These are phyloP conservation scores for Zalaria obscura DNA, from an alignment of 2,329 filamentous ascomycete genomes.

Conservation along the genomic window DNA sequence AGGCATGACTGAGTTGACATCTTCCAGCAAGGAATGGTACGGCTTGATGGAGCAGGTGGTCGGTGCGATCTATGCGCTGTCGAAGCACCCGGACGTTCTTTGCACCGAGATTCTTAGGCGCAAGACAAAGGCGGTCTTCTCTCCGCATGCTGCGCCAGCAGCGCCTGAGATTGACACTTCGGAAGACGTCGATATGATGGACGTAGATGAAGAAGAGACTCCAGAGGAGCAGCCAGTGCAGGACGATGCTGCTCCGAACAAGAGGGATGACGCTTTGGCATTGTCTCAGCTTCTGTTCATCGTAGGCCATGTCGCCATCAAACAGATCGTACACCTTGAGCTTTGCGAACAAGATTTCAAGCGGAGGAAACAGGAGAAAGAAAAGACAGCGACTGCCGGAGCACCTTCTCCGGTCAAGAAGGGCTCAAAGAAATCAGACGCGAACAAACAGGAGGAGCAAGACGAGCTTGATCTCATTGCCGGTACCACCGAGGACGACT, in stretches of 20 bases:
- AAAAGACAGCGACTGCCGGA: slow-evolving; percentile 39
- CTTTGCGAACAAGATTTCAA: slow-evolving; percentile 98
- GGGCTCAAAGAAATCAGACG: slow-evolving; percentile 29
- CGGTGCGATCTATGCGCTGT: slow-evolving; percentile 83
- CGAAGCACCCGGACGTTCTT: slow-evolving; percentile 84
- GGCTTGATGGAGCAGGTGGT: slow-evolving; percentile 94
- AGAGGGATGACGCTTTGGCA: slow-evolving; percentile 39
- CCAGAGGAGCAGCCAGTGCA: slow-evolving; percentile 10
- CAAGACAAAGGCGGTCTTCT: slow-evolving; percentile 74
- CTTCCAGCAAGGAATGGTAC: slow-evolving; percentile 84
- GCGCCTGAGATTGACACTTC: slow-evolving; percentile 4
- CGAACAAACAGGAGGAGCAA: slow-evolving; percentile 46
- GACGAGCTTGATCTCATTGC: slow-evolving; percentile 95
- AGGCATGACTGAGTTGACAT: slow-evolving; percentile 70
- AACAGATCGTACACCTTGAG: slow-evolving; percentile 96
- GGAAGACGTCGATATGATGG: slow-evolving; percentile 21
- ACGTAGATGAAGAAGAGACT: slow-evolving; percentile 13
- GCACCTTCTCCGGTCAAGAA: slow-evolving; percentile 22
- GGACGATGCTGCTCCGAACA: slow-evolving; percentile 6
- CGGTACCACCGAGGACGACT: slow-evolving; percentile 89
- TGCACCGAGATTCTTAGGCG: slow-evolving; percentile 82
- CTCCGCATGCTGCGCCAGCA: slow-evolving; percentile 36
- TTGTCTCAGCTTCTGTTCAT: slow-evolving; percentile 89
- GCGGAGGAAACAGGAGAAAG: slow-evolving; percentile 80
- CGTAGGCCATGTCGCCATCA: slow-evolving; percentile 92